Evolutionary conservation across 1,284 basidiomycete species (phyloP).

Genomic region (Ustilago cynodontis): DNA sequence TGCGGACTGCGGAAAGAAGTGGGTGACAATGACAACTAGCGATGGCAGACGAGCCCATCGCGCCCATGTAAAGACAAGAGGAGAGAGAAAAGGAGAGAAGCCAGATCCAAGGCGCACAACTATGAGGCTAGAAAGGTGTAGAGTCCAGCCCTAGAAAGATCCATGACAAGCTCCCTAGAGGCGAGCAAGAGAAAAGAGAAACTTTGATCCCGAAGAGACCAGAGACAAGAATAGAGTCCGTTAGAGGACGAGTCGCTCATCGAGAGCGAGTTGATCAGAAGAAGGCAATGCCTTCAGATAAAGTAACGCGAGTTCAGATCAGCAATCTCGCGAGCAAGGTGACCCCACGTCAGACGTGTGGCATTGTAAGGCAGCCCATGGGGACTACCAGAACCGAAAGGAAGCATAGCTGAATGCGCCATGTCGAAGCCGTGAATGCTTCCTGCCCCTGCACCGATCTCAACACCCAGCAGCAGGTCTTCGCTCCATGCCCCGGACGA

Average conservation of each 20-base stretch:
- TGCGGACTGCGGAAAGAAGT: background rate
- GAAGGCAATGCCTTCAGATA: constrained; percentile 18
- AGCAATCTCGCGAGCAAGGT: constrained; percentile 59
- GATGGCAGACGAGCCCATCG: constrained; percentile 1
- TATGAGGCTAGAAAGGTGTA: constrained; percentile 5
- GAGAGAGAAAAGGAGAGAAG: background rate
- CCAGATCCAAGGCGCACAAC: background rate
- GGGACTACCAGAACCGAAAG: constrained; percentile 56
- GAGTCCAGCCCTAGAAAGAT: background rate
- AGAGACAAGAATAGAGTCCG: constrained; percentile 5
- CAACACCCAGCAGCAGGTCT: constrained; percentile 49
- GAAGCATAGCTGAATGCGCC: constrained; percentile 35
- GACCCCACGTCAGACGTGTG: constrained; percentile 58
- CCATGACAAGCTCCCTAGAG: background rate
- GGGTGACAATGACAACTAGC: background rate
- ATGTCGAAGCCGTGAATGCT: constrained; percentile 52
- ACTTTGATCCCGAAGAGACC: background rate
- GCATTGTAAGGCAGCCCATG: constrained; percentile 45
- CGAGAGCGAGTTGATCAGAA: constrained; percentile 2
- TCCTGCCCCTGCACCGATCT: constrained; percentile 59
- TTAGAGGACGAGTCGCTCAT: constrained; percentile 9
- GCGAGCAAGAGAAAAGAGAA: background rate
- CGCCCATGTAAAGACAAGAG: background rate
- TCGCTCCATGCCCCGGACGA: constrained; percentile 11
- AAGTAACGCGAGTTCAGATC: constrained; percentile 64